Evolutionary conservation across 495 filamentous ascomycete species (phyloP), one percentile per base, ranked within the genome.

Genomic region (Lepidopterella palustris): DNA sequence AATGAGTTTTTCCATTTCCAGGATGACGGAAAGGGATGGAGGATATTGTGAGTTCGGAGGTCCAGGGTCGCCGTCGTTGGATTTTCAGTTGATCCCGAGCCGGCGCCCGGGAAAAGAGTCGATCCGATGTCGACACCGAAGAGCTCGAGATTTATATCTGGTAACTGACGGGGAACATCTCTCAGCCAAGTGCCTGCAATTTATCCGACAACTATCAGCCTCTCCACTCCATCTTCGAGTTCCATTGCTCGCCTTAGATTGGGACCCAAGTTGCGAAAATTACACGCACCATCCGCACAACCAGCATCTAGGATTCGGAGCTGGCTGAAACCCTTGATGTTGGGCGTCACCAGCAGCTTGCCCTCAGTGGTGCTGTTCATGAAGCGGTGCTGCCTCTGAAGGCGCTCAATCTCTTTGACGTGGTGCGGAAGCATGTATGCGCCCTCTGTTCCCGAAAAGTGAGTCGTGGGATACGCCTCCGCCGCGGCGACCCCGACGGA

Each of bases 371-470:
- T 32, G 18, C 29, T 42, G 24, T 47, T 45, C 35, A 61, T 55
- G 52, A 61, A 56, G 8, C 13, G 32, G 39, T 61, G 58, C 52
- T 61, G 58, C 25, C 52, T 25, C 52, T 39, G 52, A 11, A 61
- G 58, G n/a, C 58, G 29, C 18, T 56, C 51, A 25, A 61, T 56
- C 47, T 61, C 58, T 48, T 42, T 54, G 18, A 31, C 31, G 45
- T 61, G 51, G 28, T 61, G 58, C 4, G 58, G 58, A 28, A 61
- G 58, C 52, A 61, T 28, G 32, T 61, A 61, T 3, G 42, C 35
- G 21, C 58, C 58, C 40, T 61, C 58, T 5, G 58, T 61, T 11
- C 58, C 58, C 10, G 47, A 4, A 35, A 58, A 31, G 10, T 49
- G 55, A 27, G 21, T 31, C 20, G 20, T 24, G 45, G 35, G 21